Percentiles rank a stretch among this genome's conserved stretches.
These are phyloP conservation scores for Hortiboletus flavorubellus DNA, from an alignment of 768 basidiomycete genomes.

Conservation along the genomic window DNA sequence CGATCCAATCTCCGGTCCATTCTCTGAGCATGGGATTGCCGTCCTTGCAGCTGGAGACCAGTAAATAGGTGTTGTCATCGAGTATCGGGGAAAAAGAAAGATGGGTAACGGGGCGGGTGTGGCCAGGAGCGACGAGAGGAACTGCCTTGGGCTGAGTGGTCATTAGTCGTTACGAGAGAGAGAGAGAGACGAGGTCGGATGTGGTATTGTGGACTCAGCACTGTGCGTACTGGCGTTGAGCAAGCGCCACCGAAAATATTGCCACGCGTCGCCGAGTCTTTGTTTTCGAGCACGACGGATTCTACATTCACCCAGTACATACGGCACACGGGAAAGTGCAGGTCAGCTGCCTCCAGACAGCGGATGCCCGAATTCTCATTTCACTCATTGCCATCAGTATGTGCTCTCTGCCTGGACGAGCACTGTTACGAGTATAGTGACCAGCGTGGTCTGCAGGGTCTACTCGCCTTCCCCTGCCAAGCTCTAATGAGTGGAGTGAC, in stretches of 20 bases:
- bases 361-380: background rate
- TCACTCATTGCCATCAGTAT: too few relatives aligned
- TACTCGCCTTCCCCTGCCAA: background rate
- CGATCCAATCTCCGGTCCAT: conserved; percentile 99
- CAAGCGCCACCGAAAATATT: background rate
- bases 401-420: background rate
- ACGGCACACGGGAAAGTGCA: background rate
- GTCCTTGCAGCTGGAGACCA: conserved; percentile 98
- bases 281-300: too few relatives aligned
- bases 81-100: conserved; percentile 88
- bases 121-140: conserved; percentile 81
- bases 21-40: conserved; percentile 96
- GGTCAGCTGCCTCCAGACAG: too few relatives aligned
- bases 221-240: conserved; percentile 32
- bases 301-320: background rate
- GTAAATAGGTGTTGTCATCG: conserved; percentile 80
- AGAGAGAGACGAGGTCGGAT: background rate
- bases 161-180: conserved; percentile 46
- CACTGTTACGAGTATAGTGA: background rate
- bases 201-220: conserved; percentile 42
- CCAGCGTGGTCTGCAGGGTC: background rate
- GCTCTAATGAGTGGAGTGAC: background rate
- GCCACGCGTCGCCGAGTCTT: too few relatives aligned
- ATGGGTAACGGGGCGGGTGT: conserved; percentile 87
- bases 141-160: conserved; percentile 62